Conservation (phyloP, 2,329 filamentous ascomycete species). For the Ascosphaera pollenicola region DNA sequence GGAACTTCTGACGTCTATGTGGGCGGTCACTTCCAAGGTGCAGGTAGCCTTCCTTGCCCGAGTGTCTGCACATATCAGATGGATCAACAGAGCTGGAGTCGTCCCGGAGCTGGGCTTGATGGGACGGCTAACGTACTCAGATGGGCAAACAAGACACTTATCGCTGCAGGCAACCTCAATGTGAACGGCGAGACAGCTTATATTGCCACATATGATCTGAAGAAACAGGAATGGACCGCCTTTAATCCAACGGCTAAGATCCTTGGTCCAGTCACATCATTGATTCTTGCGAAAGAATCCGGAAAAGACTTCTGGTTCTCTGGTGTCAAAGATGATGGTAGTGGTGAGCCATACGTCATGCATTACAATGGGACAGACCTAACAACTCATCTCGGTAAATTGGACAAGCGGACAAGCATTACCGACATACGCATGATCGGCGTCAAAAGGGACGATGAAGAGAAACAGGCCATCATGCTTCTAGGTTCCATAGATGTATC, state of each 20-base stretch:
- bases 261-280: constrained; percentile 56
- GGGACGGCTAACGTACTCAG: constrained; percentile 51
- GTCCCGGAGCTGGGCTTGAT: constrained; percentile 47
- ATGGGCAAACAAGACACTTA: constrained; percentile 52
- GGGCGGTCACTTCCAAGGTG: constrained; percentile 62
- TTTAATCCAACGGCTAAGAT: constrained; percentile 32
- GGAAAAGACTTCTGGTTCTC: constrained; percentile 61
- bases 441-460: constrained; percentile 43
- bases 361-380: constrained; percentile 59
- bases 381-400: constrained; percentile 37
- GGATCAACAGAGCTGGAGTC: constrained; percentile 51
- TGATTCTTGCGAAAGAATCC: constrained; percentile 52
- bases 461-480: constrained; percentile 52
- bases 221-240: constrained; percentile 43
- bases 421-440: constrained; percentile 64
- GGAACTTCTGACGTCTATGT: constrained; percentile 58
- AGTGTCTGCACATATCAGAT: constrained; percentile 63
- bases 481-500: constrained; percentile 64
- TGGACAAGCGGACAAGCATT: constrained; percentile 46
- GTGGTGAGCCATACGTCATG: constrained; percentile 51
- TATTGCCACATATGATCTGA: constrained; percentile 52
- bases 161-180: constrained; percentile 57
- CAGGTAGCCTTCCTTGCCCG: constrained; percentile 62
- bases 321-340: constrained; percentile 23
- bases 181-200: constrained; percentile 42